phyloP scores from a whole-genome alignment of 2,329 filamentous ascomycete genomes.

The Simplicillium sp. region DNA sequence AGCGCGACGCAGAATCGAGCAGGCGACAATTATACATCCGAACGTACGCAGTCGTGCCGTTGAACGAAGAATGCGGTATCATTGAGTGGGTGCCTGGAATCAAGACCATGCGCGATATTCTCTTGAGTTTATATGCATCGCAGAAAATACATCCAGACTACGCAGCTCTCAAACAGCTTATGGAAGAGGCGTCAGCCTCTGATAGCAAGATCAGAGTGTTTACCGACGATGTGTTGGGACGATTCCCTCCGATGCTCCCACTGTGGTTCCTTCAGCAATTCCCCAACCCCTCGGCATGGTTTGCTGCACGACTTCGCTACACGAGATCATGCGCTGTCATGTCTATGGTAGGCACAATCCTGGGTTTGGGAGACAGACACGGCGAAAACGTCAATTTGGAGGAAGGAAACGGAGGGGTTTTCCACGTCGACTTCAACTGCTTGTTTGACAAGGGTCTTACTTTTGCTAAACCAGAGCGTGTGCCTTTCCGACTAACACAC shows the following conservation, averaged over 20 bases:
- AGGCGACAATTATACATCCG: constrained; percentile 89
- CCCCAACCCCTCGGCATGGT: constrained; percentile 87
- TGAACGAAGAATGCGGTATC: constrained; percentile 95
- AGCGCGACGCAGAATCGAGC: constrained; percentile 83
- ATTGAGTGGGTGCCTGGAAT: constrained; percentile 98
- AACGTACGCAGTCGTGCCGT: constrained; percentile 90
- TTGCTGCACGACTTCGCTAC: constrained; percentile 78
- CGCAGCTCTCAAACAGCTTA: constrained; percentile 49
- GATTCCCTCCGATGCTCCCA: constrained; percentile 76
- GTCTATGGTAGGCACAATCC: constrained; percentile 97
- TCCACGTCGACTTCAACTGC: constrained; percentile 99
- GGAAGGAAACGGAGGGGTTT: constrained; percentile 83
- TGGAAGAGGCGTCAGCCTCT: constrained; percentile 52
- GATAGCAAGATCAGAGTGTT: constrained; percentile 60
- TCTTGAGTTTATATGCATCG: constrained; percentile 68
- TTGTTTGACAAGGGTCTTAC: constrained; percentile 92
- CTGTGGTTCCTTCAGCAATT: constrained; percentile 96
- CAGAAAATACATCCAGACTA: constrained; percentile 66
- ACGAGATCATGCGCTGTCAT: constrained; percentile 94
- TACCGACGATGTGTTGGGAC: constrained; percentile 50
- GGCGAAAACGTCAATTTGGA: constrained; percentile 95
- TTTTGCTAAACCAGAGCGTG: constrained; percentile 87
- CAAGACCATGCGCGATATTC: constrained; percentile 85
- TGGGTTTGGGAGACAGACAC: constrained; percentile 89
- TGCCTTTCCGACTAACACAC: constrained; percentile 93